Conservation (phyloP, 805 yeast genomes). For the Starmerella apicola region DNA sequence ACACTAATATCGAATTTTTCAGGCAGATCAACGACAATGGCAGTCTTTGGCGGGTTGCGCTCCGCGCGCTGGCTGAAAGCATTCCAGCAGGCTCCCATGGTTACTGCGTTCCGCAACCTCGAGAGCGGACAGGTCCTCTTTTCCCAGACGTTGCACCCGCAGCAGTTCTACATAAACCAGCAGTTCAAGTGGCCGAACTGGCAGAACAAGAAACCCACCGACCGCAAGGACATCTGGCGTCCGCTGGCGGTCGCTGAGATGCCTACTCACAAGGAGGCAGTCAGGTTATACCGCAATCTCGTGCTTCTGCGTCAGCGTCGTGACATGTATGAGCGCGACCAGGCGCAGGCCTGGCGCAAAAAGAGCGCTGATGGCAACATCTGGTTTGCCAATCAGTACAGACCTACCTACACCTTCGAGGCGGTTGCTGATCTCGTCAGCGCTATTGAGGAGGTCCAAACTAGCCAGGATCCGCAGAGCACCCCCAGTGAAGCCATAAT, state of each 20-base stretch:
- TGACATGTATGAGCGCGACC: constrained; percentile 43
- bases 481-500: constrained; percentile 33
- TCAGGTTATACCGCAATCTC: constrained; percentile 60
- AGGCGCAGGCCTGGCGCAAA: constrained; percentile 56
- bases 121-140: constrained; percentile 84
- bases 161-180: constrained; percentile 39
- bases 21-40: constrained; percentile 3
- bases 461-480: background rate
- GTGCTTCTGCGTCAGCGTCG: constrained; percentile 63
- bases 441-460: constrained; percentile 47
- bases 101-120: constrained; percentile 68
- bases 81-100: constrained; percentile 68
- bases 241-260: constrained; percentile 64
- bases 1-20: constrained; percentile 3
- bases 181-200: constrained; percentile 78
- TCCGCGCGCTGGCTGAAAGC: constrained; percentile 44
- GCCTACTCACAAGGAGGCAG: constrained; percentile 38
- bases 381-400: constrained; percentile 77
- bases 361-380: constrained; percentile 65
- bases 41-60: constrained; percentile 34
- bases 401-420: constrained; percentile 85
- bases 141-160: constrained; percentile 62
- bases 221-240: constrained; percentile 82
- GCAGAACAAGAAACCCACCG: constrained; percentile 70
- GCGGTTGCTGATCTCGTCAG: constrained; percentile 73